Conservation (phyloP, 345 rosid species). For the Salix arbutifolia region DNA sequence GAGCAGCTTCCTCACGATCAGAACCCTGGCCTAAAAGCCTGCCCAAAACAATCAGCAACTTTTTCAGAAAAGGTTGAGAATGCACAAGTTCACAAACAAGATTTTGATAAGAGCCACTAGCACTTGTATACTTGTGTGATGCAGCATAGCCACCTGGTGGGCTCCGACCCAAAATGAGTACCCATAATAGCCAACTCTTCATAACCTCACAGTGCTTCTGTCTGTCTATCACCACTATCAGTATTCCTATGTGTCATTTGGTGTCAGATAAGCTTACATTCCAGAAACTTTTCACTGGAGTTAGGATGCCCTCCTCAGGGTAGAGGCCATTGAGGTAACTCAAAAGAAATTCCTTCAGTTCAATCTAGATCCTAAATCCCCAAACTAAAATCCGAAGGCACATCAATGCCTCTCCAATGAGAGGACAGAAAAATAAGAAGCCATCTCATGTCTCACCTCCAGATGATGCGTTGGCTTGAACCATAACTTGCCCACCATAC, state of each 20-base stretch:
- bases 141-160: not conserved
- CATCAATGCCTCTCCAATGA: not conserved
- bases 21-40: slow-evolving; percentile 64
- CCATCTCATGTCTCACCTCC: slow-evolving; percentile 79
- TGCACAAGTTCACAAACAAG: slow-evolving; percentile 1
- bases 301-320: not conserved
- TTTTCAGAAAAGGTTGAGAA: not conserved
- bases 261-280: not conserved
- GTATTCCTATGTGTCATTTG: not conserved
- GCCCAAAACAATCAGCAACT: slow-evolving; percentile 28
- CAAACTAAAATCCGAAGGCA: not conserved
- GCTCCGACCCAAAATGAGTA: not conserved
- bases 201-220: not conserved
- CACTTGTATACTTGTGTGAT: not conserved
- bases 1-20: slow-evolving; percentile 41
- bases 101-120: not conserved
- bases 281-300: not conserved
- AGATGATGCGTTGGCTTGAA: slow-evolving; percentile 86
- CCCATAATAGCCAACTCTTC: no score
- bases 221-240: not conserved
- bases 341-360: not conserved
- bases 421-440: slow-evolving; percentile 1
- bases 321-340: not conserved
- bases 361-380: not conserved
- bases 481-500: slow-evolving; percentile 99